phyloP scores from a whole-genome alignment of 2,329 filamentous ascomycete genomes.

The Pestalotiopsis sp. region DNA sequence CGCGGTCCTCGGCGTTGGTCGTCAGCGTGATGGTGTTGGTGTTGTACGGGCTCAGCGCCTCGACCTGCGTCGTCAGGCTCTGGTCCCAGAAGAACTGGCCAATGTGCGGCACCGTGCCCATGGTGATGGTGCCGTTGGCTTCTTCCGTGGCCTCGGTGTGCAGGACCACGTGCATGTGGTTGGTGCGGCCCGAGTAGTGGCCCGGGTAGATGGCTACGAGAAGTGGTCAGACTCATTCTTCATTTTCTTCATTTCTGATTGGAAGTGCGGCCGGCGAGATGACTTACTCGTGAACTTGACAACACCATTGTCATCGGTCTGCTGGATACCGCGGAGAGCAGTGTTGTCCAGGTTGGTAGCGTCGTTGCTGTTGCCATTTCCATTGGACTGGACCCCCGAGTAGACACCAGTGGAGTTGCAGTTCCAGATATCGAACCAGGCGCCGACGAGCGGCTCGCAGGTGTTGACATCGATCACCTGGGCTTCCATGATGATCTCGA shows the following conservation, averaged over 20 bases:
- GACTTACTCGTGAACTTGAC: slow-evolving; percentile 44
- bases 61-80: slow-evolving; percentile 45
- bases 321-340: slow-evolving; percentile 44
- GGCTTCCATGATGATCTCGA: slow-evolving; percentile 52
- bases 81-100: slow-evolving; percentile 64
- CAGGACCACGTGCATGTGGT: slow-evolving; percentile 52
- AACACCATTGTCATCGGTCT: slow-evolving; percentile 43
- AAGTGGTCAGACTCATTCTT: neutral
- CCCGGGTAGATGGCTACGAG: slow-evolving; percentile 33
- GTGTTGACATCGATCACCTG: slow-evolving; percentile 58
- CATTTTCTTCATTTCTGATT: too few species aligned
- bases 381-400: slow-evolving; percentile 42
- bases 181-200: slow-evolving; percentile 47
- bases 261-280: neutral
- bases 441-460: slow-evolving; percentile 51
- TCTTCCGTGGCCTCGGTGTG: slow-evolving; percentile 41
- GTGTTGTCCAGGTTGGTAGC: slow-evolving; percentile 44
- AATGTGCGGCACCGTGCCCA: slow-evolving; percentile 54
- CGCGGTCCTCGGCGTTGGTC: slow-evolving; percentile 2
- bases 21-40: slow-evolving; percentile 4
- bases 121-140: slow-evolving; percentile 48
- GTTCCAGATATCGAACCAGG: slow-evolving; percentile 55
- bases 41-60: slow-evolving; percentile 6
- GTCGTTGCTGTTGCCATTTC: slow-evolving; percentile 42
- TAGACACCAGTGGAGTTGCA: slow-evolving; percentile 51